Percentiles rank a stretch among this genome's conserved stretches.
Conservation (phyloP, 805 yeast species). For the Myxozyma kluyveri region DNA sequence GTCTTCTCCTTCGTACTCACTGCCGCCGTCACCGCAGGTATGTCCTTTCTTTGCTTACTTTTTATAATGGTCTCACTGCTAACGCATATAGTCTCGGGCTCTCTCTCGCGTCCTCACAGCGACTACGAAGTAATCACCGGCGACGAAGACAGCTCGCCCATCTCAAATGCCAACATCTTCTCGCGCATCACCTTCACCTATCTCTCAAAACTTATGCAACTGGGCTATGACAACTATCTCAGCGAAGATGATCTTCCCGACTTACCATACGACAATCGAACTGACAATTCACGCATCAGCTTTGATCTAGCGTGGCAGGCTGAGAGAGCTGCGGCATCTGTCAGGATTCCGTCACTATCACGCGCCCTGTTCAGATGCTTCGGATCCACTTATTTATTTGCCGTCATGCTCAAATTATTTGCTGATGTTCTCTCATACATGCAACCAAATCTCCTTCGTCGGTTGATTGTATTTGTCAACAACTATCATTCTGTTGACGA, state of each 20-base stretch:
- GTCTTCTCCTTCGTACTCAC: constrained; percentile 8
- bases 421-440: constrained; percentile 75
- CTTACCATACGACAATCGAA: constrained; percentile 63
- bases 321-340: constrained; percentile 45
- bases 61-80: background rate
- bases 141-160: constrained; percentile 43
- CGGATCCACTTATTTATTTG: constrained; percentile 65
- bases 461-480: constrained; percentile 60
- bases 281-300: constrained; percentile 43
- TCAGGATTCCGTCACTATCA: constrained; percentile 49
- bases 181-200: constrained; percentile 78
- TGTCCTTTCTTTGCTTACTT: background rate
- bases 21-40: constrained; percentile 10
- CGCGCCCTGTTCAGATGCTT: constrained; percentile 64
- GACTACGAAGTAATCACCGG: constrained; percentile 37
- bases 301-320: constrained; percentile 63
- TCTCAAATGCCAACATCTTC: constrained; percentile 57
- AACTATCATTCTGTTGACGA: constrained; percentile 39
- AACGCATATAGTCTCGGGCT: constrained; percentile 2
- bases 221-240: constrained; percentile 63
- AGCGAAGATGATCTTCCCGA: constrained; percentile 66
- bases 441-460: constrained; percentile 76
- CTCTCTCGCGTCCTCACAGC: constrained; percentile 39
- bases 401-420: constrained; percentile 65
- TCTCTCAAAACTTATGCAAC: constrained; percentile 80